Evolutionary conservation across 345 rosid genomes (phyloP).

Genomic region (Arabidopsis suecica): DNA sequence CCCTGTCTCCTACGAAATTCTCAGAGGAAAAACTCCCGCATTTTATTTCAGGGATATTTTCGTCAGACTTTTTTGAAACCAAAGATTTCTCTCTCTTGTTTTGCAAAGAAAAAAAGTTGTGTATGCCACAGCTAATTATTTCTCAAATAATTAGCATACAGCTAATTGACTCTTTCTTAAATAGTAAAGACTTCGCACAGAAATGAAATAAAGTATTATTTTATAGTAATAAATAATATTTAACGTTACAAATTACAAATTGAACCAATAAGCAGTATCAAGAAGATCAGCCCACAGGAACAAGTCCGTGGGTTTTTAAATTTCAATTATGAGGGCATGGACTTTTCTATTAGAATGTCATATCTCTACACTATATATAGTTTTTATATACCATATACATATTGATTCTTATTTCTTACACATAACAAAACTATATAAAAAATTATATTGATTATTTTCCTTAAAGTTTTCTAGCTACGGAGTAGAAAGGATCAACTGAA

Average conservation of each 20-base stretch:
- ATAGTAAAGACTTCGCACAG: too few relatives aligned
- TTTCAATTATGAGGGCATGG: conserved; percentile 24
- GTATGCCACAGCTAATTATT: too few relatives aligned
- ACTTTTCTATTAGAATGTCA: conserved; percentile 11
- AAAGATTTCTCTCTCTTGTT: too few relatives aligned
- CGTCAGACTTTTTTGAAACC: too few relatives aligned
- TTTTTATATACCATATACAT: conserved; percentile 18
- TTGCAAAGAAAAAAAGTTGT: too few relatives aligned
- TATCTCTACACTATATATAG: conserved; percentile 26
- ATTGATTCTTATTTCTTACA: conserved; percentile 13
- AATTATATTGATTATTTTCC: background rate
- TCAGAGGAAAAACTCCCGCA: too few relatives aligned
- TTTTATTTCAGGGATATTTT: too few relatives aligned
- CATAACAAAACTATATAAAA: background rate
- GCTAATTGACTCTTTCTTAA: background rate
- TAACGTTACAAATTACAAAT: background rate
- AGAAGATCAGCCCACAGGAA: conserved; percentile 33
- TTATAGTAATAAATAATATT: background rate
- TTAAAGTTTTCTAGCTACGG: background rate
- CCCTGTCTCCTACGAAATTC: too few relatives aligned
- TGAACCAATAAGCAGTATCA: background rate
- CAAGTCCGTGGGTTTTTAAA: conserved; percentile 18
- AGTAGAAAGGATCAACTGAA: background rate
- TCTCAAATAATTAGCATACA: too few relatives aligned
- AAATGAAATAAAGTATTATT: too few relatives aligned